Base-by-base conservation (phyloP, 2,329 filamentous ascomycete genomes). In the Fusarium secorum region DNA sequence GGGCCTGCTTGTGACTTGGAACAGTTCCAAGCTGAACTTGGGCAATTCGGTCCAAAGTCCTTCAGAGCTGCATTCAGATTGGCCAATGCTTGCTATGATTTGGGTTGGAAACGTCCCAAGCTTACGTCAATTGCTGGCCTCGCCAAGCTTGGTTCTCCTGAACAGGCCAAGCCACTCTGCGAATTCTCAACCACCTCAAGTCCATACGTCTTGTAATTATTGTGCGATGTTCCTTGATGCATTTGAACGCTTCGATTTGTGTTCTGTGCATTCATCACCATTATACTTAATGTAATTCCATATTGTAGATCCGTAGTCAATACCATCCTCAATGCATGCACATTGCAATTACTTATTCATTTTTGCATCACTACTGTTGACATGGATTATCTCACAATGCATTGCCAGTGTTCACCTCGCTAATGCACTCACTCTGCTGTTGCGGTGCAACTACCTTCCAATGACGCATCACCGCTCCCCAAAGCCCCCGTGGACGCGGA, bases 131-230 rank as follows among this genome's bases (percentile, higher is more conserved):
- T 1, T 20, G 13, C 17, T 49, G 9, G 11, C 3, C 28, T 33
- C 17, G 4, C 46, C n/a, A 20, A 11, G 17, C 30, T 32, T 24
- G 28, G 57, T 44, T 36, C 63, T 65, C 58, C 68, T 71, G 67
- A 54, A 30, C 22, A 14, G 26, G 54, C 36, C 42, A 26, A 67
- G 41, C 52, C 44, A 38, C 33, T 32, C 26, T 57, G 39, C 17
- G 17, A 33, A 24, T 57, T 4, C 38, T 54, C n/a, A 11, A 22
- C 46, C 24, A 49, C 7, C 20, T 41, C 14, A 22, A 32, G 11
- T 4, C 30, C 18, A 15, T 35, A 2, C 14, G 32, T 22, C 14
- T n/a, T 56, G 5, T 11, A 18, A 55, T 10, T 26, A 24, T 22
- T 26, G 10, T 41, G 4, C 9, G 4, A 38, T 11, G 1, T 28